These are phyloP conservation scores for Cladosporium sp. DNA, from an alignment of 2,329 filamentous ascomycete genomes.

Conservation along the genomic window DNA sequence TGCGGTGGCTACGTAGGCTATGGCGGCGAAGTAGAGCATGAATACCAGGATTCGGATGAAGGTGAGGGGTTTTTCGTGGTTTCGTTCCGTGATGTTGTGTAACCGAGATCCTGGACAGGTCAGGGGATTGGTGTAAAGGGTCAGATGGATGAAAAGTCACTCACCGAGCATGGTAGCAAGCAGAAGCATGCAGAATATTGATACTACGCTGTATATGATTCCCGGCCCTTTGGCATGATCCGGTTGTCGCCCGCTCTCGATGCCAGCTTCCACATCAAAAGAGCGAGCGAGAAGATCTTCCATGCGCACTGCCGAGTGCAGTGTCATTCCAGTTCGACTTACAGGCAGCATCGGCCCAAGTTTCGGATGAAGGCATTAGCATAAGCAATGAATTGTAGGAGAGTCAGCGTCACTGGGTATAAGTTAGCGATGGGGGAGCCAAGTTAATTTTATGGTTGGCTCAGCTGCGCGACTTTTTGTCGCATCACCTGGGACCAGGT, in stretches of 20 bases:
- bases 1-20: constrained; percentile 32
- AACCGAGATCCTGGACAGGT: constrained; percentile 25
- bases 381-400: no score
- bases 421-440: no score
- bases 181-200: constrained; percentile 27
- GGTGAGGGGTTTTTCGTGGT: constrained; percentile 22
- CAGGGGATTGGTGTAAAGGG: neutral
- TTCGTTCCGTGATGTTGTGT: constrained; percentile 17
- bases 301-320: no score
- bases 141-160: constrained; percentile 15
- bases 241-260: neutral
- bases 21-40: constrained; percentile 32
- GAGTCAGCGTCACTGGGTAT: no score
- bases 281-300: no score
- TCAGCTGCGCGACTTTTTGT: no score
- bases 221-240: neutral
- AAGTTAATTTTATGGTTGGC: no score
- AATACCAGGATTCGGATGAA: constrained; percentile 33
- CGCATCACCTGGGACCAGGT: no score
- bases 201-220: constrained; percentile 7
- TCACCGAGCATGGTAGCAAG: constrained; percentile 23
- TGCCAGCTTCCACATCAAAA: no score
- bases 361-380: no score
- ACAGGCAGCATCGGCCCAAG: no score
- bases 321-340: no score